phyloP scores from a whole-genome alignment of 1,139 yeast genomes.

The Candida glucosophila region DNA sequence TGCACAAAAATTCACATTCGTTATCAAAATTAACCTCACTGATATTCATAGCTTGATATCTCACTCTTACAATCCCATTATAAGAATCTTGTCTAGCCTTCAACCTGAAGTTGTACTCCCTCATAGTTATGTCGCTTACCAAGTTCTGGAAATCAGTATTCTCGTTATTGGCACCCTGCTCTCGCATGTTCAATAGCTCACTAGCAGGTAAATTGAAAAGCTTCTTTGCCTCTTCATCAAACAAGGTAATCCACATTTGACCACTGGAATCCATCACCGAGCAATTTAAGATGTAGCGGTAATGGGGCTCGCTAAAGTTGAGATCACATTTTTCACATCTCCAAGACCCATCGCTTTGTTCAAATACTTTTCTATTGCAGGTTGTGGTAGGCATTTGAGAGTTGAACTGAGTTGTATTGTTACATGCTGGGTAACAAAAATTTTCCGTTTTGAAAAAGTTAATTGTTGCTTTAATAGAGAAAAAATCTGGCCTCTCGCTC shows the following conservation, averaged over 20 bases:
- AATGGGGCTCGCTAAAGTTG: conserved; percentile 57
- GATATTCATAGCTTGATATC: conserved; percentile 59
- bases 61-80: conserved; percentile 68
- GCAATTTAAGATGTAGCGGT: conserved; percentile 69
- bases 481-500: conserved; percentile 72
- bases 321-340: conserved; percentile 89
- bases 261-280: conserved; percentile 74
- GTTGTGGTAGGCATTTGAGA: conserved; percentile 18
- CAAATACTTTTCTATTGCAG: conserved; percentile 79
- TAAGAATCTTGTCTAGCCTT: conserved; percentile 80
- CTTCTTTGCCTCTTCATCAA: conserved; percentile 73
- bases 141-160: conserved; percentile 42
- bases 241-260: conserved; percentile 79
- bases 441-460: conserved; percentile 65
- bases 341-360: conserved; percentile 71
- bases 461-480: conserved; percentile 65
- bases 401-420: conserved; percentile 29
- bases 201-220: conserved; percentile 66
- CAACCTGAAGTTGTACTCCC: conserved; percentile 65
- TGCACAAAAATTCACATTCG: conserved; percentile 55
- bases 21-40: conserved; percentile 48
- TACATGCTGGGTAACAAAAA: conserved; percentile 89
- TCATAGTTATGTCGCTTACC: conserved; percentile 49
- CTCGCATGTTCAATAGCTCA: conserved; percentile 48
- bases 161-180: conserved; percentile 23